phyloP scores from a whole-genome alignment of 257 asterid genomes.

The Osmanthus fragrans region DNA sequence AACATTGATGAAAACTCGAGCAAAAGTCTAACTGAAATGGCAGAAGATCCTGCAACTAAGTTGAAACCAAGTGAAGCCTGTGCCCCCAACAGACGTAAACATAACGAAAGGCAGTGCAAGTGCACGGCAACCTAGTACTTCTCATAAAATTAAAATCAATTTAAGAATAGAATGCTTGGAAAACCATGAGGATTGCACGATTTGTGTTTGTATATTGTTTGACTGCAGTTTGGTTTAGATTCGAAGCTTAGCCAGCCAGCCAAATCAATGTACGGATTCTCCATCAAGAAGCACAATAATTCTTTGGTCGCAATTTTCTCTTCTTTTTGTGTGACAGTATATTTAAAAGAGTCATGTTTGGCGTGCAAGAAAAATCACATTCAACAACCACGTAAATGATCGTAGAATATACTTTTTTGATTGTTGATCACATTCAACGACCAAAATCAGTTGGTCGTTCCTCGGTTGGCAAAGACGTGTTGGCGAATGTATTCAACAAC shows the following conservation, averaged over 20 bases:
- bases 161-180: slow-evolving; percentile 64
- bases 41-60: slow-evolving; percentile 26
- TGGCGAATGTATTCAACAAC: too few relatives aligned
- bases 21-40: slow-evolving; percentile 30
- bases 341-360: too few relatives aligned
- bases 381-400: too few relatives aligned
- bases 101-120: slow-evolving; percentile 36
- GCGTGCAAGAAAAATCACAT: too few relatives aligned
- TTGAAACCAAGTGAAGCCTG: slow-evolving; percentile 37
- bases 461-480: too few relatives aligned
- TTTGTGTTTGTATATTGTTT: background rate
- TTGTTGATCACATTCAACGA: too few relatives aligned
- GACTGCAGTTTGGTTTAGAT: background rate
- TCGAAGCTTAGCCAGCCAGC: background rate
- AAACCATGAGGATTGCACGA: slow-evolving; percentile 33
- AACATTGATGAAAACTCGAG: too few relatives aligned
- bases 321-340: too few relatives aligned
- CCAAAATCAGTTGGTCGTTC: too few relatives aligned
- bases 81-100: slow-evolving; percentile 25
- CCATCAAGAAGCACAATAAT: background rate
- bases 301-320: too few relatives aligned
- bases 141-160: slow-evolving; percentile 75
- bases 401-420: too few relatives aligned
- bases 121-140: slow-evolving; percentile 40
- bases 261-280: background rate